phyloP scores from a whole-genome alignment of 257 asterid genomes.

The Coffea canephora region DNA sequence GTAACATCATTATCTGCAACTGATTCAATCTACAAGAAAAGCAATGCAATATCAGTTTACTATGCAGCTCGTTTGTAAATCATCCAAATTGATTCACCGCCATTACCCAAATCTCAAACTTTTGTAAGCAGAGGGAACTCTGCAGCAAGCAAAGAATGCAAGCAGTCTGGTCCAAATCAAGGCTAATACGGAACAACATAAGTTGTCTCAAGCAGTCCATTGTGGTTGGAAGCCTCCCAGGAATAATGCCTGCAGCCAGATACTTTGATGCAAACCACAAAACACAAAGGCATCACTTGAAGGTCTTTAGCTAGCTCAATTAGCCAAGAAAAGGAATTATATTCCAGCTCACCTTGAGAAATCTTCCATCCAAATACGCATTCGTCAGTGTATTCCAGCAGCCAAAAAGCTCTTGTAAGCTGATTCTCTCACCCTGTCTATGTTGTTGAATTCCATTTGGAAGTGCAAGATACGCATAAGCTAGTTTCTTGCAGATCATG shows the following conservation, averaged over 20 bases:
- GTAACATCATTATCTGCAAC: background rate
- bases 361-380: background rate
- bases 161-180: background rate
- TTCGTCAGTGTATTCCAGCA: background rate
- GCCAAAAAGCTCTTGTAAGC: constrained; percentile 3
- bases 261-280: background rate
- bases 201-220: background rate
- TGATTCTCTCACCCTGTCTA: background rate
- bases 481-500: background rate
- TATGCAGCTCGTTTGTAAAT: no score
- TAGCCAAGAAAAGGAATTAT: background rate
- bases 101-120: background rate
- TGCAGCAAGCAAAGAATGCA: background rate
- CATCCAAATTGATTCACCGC: background rate
- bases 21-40: background rate
- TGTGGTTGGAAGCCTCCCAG: background rate
- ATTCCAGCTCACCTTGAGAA: constrained; percentile 8
- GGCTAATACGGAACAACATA: background rate
- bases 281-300: background rate
- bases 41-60: background rate
- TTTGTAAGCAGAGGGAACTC: background rate
- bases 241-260: background rate
- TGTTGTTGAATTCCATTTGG: background rate
- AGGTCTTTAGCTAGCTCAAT: background rate
- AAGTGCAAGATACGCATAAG: background rate